A percentile compares a stretch with the other conserved stretches of the same genome.
These are phyloP conservation scores for Penicillium argentinense DNA, from an alignment of 495 filamentous ascomycete genomes.

Conservation along the genomic window DNA sequence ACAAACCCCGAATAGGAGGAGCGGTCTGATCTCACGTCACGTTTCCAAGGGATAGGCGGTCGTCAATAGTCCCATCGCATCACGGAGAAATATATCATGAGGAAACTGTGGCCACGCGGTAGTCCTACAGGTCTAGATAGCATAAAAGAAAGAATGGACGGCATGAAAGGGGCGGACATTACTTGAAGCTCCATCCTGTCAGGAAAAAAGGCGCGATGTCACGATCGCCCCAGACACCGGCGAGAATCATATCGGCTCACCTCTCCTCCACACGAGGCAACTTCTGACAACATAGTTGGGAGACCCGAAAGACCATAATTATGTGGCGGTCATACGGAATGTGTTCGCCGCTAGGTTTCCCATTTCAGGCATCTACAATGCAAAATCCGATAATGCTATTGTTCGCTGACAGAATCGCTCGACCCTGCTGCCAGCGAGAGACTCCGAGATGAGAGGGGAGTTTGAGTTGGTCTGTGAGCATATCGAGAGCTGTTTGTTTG, in stretches of 20 bases:
- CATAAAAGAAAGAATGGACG: neutral
- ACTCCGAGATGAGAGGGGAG: too few relatives aligned
- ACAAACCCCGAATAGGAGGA: neutral
- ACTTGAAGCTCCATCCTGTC: too few relatives aligned
- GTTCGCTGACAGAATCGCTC: too few relatives aligned
- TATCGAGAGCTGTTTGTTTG: too few relatives aligned
- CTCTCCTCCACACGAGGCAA: neutral
- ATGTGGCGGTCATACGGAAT: conserved; percentile 10
- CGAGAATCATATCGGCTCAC: neutral
- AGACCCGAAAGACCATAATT: neutral
- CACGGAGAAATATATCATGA: neutral
- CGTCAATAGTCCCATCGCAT: conserved; percentile 3
- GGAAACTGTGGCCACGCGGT: neutral
- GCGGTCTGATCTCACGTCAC: conserved; percentile 6
- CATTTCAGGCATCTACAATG: conserved; percentile 12
- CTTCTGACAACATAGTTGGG: conserved; percentile 7
- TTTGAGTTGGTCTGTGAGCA: too few relatives aligned
- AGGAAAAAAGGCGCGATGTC: too few relatives aligned
- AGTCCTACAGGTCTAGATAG: neutral
- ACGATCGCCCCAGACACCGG: too few relatives aligned
- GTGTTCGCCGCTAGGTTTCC: conserved; percentile 7
- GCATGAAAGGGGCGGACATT: neutral
- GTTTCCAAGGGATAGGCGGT: conserved; percentile 1
- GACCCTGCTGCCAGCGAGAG: too few relatives aligned
- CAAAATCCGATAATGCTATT: too few relatives aligned